Conservation (phyloP, 768 basidiomycete genomes). For the Pulveroboletus sp. region DNA sequence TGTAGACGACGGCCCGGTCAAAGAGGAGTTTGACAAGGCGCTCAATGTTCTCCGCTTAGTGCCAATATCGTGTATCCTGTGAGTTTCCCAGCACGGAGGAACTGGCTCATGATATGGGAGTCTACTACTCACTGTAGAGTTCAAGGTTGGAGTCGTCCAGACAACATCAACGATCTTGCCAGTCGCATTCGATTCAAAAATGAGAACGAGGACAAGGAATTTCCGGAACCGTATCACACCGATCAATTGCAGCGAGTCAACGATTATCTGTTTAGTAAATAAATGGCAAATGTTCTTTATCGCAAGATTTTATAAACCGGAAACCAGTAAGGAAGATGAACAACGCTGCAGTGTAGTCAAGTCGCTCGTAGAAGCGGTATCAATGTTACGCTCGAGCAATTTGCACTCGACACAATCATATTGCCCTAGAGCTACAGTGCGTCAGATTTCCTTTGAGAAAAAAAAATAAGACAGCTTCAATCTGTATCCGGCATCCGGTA, state of each 20-base stretch:
- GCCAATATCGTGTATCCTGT: slow-evolving; percentile 56
- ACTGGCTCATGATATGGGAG: slow-evolving; percentile 46
- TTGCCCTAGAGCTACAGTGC: slow-evolving; percentile 35
- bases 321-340: slow-evolving; percentile 25
- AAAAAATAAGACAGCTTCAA: neutral
- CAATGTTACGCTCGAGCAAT: slow-evolving; percentile 45
- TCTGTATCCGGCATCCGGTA: no score
- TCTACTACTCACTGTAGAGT: slow-evolving; percentile 50
- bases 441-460: neutral
- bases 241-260: slow-evolving; percentile 34
- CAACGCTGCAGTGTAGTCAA: slow-evolving; percentile 43
- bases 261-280: neutral
- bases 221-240: slow-evolving; percentile 31
- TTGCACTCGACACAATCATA: slow-evolving; percentile 49
- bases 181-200: slow-evolving; percentile 58
- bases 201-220: slow-evolving; percentile 48
- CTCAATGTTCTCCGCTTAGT: slow-evolving; percentile 39
- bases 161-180: slow-evolving; percentile 51
- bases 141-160: slow-evolving; percentile 61
- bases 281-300: neutral
- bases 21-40: slow-evolving; percentile 38
- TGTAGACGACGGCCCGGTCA: slow-evolving; percentile 31
- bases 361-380: slow-evolving; percentile 51
- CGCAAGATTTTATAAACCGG: slow-evolving; percentile 20
- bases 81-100: slow-evolving; percentile 54